Evolutionary conservation across 495 filamentous ascomycete species (phyloP).

Genomic region (Xylaria intraflava): DNA sequence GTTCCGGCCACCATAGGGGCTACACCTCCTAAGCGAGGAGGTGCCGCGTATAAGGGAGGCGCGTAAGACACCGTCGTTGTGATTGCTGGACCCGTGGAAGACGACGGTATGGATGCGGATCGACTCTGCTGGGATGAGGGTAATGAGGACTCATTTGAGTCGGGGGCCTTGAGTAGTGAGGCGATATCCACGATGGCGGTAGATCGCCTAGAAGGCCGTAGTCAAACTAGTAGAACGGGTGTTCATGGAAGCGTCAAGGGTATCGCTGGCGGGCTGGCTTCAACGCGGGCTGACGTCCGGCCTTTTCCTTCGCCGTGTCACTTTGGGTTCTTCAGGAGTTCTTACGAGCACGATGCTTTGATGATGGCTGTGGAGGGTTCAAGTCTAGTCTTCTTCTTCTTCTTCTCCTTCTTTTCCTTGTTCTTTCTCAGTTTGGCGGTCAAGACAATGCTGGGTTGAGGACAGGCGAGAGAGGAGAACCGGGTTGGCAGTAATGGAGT

Average conservation of each 20-base stretch:
- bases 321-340: background rate
- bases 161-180: conserved; percentile 68
- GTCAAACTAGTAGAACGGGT: conserved; percentile 10
- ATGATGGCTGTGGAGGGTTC: background rate
- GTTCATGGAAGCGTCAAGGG: conserved; percentile 25
- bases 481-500: conserved; percentile 8
- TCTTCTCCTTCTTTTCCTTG: too few species aligned
- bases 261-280: conserved; percentile 9
- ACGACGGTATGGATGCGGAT: conserved; percentile 43
- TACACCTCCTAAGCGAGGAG: conserved; percentile 14
- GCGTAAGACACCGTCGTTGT: conserved; percentile 13
- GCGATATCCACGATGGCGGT: conserved; percentile 86
- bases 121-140: conserved; percentile 47
- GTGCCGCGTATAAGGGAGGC: conserved; percentile 16
- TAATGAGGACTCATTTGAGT: conserved; percentile 70
- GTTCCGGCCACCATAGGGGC: conserved; percentile 11
- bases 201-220: conserved; percentile 31
- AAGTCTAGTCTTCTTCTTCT: background rate
- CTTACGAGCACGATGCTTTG: background rate
- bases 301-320: background rate
- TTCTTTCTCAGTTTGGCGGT: too few species aligned
- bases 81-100: conserved; percentile 30
- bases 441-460: conserved; percentile 6
- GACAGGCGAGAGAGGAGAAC: background rate
- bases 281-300: conserved; percentile 5